Conservation (phyloP, 75 land plant genomes). For the Azolla pinnata region DNA sequence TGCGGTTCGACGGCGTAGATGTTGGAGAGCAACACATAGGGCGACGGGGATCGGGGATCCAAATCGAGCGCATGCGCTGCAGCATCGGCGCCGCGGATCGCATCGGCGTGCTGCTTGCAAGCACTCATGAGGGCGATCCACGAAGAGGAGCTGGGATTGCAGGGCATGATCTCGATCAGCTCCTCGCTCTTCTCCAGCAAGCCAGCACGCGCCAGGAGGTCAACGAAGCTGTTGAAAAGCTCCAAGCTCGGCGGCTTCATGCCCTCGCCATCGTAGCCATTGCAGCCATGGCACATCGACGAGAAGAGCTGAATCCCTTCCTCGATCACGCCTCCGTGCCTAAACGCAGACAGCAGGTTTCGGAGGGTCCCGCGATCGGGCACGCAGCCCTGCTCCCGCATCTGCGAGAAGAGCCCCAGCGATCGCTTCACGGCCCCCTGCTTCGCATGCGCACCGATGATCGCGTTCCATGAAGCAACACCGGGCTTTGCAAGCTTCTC, state of each 20-base stretch:
- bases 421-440: conserved; percentile 20
- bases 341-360: conserved; percentile 26
- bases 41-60: conserved; percentile 19
- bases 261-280: not conserved
- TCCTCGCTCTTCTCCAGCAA: conserved; percentile 28
- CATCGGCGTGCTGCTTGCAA: conserved; percentile 19
- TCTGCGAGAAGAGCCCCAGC: conserved; percentile 21
- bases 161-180: conserved; percentile 34
- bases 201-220: conserved; percentile 36
- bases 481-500: conserved; percentile 8
- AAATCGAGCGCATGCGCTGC: conserved; percentile 22
- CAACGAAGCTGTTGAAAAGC: conserved; percentile 37
- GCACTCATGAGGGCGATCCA: conserved; percentile 37
- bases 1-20: conserved; percentile 44
- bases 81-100: conserved; percentile 23
- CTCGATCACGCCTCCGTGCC: conserved; percentile 34
- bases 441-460: conserved; percentile 12
- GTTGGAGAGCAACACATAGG: conserved; percentile 35
- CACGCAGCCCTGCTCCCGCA: conserved; percentile 17
- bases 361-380: conserved; percentile 23
- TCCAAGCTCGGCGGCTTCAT: conserved; percentile 16
- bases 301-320: conserved; percentile 22
- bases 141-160: conserved; percentile 28
- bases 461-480: conserved; percentile 19
- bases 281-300: conserved; percentile 22